A percentile compares a stretch with the other conserved stretches of the same genome.
phyloP scores from a whole-genome alignment of 306 rosid genomes.

The Prosopis cineraria region DNA sequence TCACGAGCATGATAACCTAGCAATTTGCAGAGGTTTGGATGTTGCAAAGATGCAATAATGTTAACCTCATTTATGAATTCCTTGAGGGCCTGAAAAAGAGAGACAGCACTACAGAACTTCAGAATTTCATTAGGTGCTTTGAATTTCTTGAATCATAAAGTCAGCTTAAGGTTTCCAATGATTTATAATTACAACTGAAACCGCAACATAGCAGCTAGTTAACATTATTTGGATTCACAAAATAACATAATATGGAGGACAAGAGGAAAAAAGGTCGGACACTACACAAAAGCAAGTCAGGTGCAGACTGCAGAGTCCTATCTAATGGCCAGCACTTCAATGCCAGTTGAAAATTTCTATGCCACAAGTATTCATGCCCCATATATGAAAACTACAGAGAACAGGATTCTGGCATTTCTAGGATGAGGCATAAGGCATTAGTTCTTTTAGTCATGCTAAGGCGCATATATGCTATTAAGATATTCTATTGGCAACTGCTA shows the following conservation, averaged over 20 bases:
- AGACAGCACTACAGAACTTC: slow-evolving; percentile 19
- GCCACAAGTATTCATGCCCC: not conserved
- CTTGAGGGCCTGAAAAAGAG: slow-evolving; percentile 71
- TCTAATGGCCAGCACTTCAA: not conserved
- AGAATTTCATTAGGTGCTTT: slow-evolving; percentile 12
- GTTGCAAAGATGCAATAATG: slow-evolving; percentile 83
- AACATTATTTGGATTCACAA: not conserved
- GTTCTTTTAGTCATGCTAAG: not conserved
- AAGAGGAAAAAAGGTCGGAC: slow-evolving; percentile 6
- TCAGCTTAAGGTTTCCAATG: not conserved
- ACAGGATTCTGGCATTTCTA: not conserved
- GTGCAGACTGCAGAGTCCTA: slow-evolving; percentile 8
- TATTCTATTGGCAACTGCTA: slow-evolving; percentile 15
- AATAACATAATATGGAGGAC: not conserved
- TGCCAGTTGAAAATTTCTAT: not conserved
- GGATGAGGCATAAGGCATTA: slow-evolving; percentile 3
- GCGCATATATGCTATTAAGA: not conserved
- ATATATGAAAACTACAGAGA: not conserved
- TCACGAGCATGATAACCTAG: slow-evolving; percentile 95
- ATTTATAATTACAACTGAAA: not conserved
- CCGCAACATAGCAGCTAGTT: slow-evolving; percentile 4
- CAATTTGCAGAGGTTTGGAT: slow-evolving; percentile 94
- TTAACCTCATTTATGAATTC: slow-evolving; percentile 82
- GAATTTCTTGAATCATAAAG: not conserved
- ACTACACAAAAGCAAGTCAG: slow-evolving; percentile 18